Evolutionary conservation across 768 basidiomycete species (phyloP), one percentile per base, ranked within the genome.

Genomic region (Hydnum rufescens): DNA sequence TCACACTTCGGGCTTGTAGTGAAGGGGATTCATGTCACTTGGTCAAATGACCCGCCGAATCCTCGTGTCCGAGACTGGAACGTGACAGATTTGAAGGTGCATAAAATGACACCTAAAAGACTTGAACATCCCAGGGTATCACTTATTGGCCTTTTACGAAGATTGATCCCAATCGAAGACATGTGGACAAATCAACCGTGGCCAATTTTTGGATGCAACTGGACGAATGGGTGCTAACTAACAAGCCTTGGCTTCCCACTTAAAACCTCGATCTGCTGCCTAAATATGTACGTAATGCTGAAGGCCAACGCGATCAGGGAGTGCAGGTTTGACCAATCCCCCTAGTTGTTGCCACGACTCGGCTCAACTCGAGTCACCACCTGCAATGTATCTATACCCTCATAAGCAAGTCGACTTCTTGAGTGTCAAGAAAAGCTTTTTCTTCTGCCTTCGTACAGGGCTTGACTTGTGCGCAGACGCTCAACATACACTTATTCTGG

Each of bases 191-290:
- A 63, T 82, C 86, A 16, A 80, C 85, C 2, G 90, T 96, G 0
- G 90, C 89, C 2, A 83, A 90, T 54, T 96, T 99, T 60, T 99
- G 95, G 95, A 82, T 88, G 61, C 76, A 74, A 22, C 68, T 97
- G 22, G 93, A 96, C 60, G 73, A 74, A 23, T 92, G 86, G 88
- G 84, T 83, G 60, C 65, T 74, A 57, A 61, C 71, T 5, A 80
- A 89, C 63, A 90, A 89, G 64, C 82, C 84, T 3, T 81, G 78
- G 70, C 62, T 90, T 49, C 72, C 82, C 63, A 54, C 55, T 4
- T 56, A 51, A 56, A 8, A 8, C 8, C 34, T 8, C 34, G 8
- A 39, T n/a, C n/a, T n/a, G n/a, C n/a, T n/a, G n/a, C n/a, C n/a
- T n/a, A n/a, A n/a, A n/a, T n/a, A n/a, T n/a, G n/a, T n/a, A n/a